Conservation (phyloP, 164 flowering plant species). For the Sedum album region DNA sequence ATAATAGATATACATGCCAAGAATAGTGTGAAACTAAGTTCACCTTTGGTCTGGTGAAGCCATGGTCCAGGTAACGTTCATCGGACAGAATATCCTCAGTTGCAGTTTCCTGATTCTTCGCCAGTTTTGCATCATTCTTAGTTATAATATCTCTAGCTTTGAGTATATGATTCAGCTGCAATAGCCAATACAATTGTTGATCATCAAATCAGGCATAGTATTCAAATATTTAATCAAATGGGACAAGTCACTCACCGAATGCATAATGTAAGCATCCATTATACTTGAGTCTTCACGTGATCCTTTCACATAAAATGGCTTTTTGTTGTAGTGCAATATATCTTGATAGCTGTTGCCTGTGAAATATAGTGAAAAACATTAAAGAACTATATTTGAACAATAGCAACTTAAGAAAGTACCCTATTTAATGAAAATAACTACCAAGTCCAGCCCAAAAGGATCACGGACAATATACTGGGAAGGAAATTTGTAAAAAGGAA, state of each 20-base stretch:
- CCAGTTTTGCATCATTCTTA: slow-evolving; percentile 60
- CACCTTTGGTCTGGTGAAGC: slow-evolving; percentile 97
- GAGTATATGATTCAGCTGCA: slow-evolving; percentile 84
- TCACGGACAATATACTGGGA: background rate
- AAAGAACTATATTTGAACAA: background rate
- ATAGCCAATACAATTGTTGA: slow-evolving; percentile 6
- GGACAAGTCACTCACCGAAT: slow-evolving; percentile 43
- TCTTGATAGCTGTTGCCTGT: slow-evolving; percentile 78
- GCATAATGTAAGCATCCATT: slow-evolving; percentile 88
- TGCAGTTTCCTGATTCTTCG: slow-evolving; percentile 35
- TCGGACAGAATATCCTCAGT: slow-evolving; percentile 26
- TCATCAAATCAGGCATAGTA: background rate
- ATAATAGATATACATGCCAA: too few relatives aligned
- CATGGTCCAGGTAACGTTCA: slow-evolving; percentile 64
- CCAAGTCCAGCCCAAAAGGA: background rate
- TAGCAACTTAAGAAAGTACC: too few relatives aligned
- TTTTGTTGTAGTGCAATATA: slow-evolving; percentile 76
- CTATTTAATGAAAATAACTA: background rate
- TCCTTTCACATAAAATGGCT: slow-evolving; percentile 82
- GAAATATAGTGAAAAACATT: background rate
- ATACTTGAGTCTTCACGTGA: slow-evolving; percentile 58
- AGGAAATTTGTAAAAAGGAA: background rate
- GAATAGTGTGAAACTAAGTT: background rate
- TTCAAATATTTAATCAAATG: background rate
- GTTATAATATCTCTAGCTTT: slow-evolving; percentile 60